Conservation (phyloP, 2,329 filamentous ascomycete species). For the Hypoxylon sp. region DNA sequence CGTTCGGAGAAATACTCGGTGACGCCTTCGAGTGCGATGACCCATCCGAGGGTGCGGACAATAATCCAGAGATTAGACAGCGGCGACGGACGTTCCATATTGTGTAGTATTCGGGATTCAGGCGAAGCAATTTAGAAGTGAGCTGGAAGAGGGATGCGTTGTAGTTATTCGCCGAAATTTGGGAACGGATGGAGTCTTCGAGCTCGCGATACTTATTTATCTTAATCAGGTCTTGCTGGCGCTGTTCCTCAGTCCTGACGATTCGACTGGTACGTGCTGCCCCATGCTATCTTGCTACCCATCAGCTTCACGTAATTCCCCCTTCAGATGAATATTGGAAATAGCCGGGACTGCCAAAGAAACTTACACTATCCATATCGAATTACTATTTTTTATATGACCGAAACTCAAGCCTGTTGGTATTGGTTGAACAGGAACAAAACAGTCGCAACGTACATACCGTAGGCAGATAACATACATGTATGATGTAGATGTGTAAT, state of each 20-base stretch:
- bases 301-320: slow-evolving; percentile 35
- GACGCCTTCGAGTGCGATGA: slow-evolving; percentile 69
- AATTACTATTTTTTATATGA: slow-evolving; percentile 4
- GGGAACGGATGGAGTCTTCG: slow-evolving; percentile 76
- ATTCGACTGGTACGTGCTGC: slow-evolving; percentile 77
- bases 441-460: too few species aligned
- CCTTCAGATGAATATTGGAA: neutral
- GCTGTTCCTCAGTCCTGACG: slow-evolving; percentile 76
- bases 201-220: slow-evolving; percentile 83
- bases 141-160: slow-evolving; percentile 74
- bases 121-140: slow-evolving; percentile 79
- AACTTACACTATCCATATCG: slow-evolving; percentile 54
- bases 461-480: neutral
- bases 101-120: slow-evolving; percentile 92
- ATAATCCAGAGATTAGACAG: slow-evolving; percentile 73
- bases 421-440: neutral
- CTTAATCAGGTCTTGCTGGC: slow-evolving; percentile 78
- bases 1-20: slow-evolving; percentile 68
- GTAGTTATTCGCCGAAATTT: slow-evolving; percentile 64
- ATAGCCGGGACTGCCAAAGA: neutral
- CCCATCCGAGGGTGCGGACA: slow-evolving; percentile 63
- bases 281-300: slow-evolving; percentile 76
- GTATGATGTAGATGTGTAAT: neutral
- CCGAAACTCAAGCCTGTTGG: neutral
- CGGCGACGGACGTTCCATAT: slow-evolving; percentile 90